Percentiles rank a stretch among this genome's conserved stretches.
Conservation (phyloP, 2,329 filamentous ascomycete genomes). For the Magnaporthiopsis poae region DNA sequence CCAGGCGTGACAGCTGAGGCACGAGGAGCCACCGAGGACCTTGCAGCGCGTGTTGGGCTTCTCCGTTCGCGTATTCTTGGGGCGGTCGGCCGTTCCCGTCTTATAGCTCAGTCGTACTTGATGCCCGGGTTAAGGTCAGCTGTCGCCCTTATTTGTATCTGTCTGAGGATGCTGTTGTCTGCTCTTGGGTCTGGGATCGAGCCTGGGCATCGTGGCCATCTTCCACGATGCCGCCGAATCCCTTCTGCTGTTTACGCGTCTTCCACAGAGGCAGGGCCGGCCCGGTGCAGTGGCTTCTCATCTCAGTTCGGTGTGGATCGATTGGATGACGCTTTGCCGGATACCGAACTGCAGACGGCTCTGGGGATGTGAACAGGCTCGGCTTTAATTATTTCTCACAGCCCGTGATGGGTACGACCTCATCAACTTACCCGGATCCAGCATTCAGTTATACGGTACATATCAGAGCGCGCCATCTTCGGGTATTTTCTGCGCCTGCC, state of each 20-base stretch:
- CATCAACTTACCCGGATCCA: no score
- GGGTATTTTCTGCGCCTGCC: no score
- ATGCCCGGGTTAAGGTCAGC: conserved; percentile 22
- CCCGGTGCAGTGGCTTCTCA: no score
- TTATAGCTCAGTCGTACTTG: conserved; percentile 52
- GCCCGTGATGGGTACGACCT: no score
- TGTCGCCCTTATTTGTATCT: background rate
- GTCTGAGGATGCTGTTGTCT: background rate
- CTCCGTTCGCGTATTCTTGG: conserved; percentile 51
- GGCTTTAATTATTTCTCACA: background rate
- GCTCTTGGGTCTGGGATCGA: background rate
- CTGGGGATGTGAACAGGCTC: no score
- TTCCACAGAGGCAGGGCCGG: background rate
- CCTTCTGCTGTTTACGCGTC: background rate
- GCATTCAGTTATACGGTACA: no score
- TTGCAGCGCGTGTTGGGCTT: conserved; percentile 55
- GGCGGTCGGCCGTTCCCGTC: conserved; percentile 48
- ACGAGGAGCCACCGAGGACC: conserved; percentile 47
- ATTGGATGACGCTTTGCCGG: background rate
- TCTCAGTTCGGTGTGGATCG: background rate
- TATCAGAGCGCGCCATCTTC: no score
- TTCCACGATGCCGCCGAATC: background rate
- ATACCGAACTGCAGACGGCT: background rate
- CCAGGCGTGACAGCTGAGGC: conserved; percentile 57
- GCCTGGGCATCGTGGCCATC: no score